phyloP scores from a whole-genome alignment of 306 rosid species.

The Sindora glabra region DNA sequence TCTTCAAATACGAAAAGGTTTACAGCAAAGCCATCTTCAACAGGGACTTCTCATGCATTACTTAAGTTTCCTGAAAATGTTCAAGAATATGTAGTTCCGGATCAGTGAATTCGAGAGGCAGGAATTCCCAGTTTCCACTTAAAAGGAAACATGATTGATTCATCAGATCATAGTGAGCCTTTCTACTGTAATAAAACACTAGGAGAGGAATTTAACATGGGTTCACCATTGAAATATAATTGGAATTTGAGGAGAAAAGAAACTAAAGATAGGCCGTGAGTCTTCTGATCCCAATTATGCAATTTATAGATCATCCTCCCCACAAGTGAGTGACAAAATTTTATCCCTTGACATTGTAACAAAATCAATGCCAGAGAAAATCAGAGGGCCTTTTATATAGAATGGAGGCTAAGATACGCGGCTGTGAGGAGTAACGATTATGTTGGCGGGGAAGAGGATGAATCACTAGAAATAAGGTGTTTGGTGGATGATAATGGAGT shows the following conservation, averaged over 20 bases:
- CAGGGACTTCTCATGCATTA: slow-evolving; percentile 39
- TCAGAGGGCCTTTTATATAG: slow-evolving; percentile 37
- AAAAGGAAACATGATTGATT: slow-evolving; percentile 40
- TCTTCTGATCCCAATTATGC: slow-evolving; percentile 59
- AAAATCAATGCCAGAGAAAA: slow-evolving; percentile 51
- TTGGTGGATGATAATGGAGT: slow-evolving; percentile 41
- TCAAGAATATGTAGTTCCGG: slow-evolving; percentile 43
- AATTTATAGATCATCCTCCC: slow-evolving; percentile 67
- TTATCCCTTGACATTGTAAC: slow-evolving; percentile 48
- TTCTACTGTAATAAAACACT: slow-evolving; percentile 35
- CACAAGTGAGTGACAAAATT: slow-evolving; percentile 54
- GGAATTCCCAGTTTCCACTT: slow-evolving; percentile 24
- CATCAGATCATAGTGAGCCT: slow-evolving; percentile 36
- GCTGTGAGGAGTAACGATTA: slow-evolving; percentile 35
- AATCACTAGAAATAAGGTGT: slow-evolving; percentile 41
- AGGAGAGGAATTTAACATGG: slow-evolving; percentile 45
- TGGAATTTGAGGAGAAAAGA: slow-evolving; percentile 58
- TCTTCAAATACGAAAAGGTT: slow-evolving; percentile 41
- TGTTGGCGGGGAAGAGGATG: slow-evolving; percentile 68
- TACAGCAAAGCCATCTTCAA: no score
- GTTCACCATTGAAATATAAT: slow-evolving; percentile 46
- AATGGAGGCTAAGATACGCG: slow-evolving; percentile 47
- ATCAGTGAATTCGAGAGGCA: slow-evolving; percentile 45
- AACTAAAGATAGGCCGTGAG: slow-evolving; percentile 57
- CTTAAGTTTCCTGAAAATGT: slow-evolving; percentile 48